Percentiles rank a stretch among this genome's conserved stretches.
phyloP scores from a whole-genome alignment of 805 yeast genomes.

The Kodamaea kaohsiungensis region DNA sequence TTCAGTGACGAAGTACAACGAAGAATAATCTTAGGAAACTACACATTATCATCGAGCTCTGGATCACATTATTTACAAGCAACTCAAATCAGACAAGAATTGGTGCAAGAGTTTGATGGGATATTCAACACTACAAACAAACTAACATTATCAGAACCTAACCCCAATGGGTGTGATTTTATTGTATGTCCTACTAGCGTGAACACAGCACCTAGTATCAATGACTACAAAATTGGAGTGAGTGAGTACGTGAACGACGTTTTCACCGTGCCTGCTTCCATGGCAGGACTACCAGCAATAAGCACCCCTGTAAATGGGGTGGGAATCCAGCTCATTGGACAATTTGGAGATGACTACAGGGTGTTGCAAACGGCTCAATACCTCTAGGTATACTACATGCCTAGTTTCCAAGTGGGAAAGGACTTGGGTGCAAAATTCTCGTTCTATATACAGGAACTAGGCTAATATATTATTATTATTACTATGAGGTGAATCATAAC shows the following conservation, averaged over 20 bases:
- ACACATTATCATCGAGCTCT: conserved; percentile 76
- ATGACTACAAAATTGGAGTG: conserved; percentile 50
- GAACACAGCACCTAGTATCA: conserved; percentile 53
- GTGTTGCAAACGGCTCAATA: not conserved
- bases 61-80: conserved; percentile 78
- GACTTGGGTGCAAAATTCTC: not conserved
- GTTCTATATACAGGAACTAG: not conserved
- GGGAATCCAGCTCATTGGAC: conserved; percentile 85
- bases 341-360: conserved; percentile 71
- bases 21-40: conserved; percentile 83
- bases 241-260: conserved; percentile 78
- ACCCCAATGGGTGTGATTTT: conserved; percentile 57
- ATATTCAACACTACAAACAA: conserved; percentile 45
- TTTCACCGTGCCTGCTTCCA: conserved; percentile 84
- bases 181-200: conserved; percentile 74
- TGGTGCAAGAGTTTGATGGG: conserved; percentile 65
- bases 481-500: conserved; percentile 9
- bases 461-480: not conserved
- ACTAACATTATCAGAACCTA: conserved; percentile 15
- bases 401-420: not conserved
- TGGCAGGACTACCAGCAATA: conserved; percentile 89
- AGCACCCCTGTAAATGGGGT: conserved; percentile 59
- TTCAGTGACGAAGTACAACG: conserved; percentile 85
- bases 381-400: not conserved
- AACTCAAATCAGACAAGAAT: conserved; percentile 56